phyloP scores from a whole-genome alignment of 2,329 filamentous ascomycete genomes.

The Penicillium freii region DNA sequence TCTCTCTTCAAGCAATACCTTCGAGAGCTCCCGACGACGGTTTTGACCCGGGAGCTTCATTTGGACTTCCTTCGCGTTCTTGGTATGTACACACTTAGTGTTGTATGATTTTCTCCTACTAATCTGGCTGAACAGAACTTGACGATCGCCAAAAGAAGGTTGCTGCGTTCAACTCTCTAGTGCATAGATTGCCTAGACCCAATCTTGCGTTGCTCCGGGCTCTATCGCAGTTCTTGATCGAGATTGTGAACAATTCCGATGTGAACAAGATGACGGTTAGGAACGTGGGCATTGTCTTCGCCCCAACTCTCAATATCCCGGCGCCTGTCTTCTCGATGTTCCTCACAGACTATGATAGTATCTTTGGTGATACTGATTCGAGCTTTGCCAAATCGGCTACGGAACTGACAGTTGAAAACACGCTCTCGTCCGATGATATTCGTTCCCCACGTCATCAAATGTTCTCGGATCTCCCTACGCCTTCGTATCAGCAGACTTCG shows the following conservation, averaged over 20 bases:
- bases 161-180: constrained; percentile 69
- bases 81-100: constrained; percentile 41
- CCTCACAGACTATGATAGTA: constrained; percentile 80
- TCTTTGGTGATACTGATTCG: constrained; percentile 66
- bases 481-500: constrained; percentile 58
- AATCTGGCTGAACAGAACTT: constrained; percentile 56
- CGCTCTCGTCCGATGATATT: constrained; percentile 56
- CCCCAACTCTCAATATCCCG: constrained; percentile 93
- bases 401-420: constrained; percentile 44
- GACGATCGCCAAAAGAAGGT: constrained; percentile 74
- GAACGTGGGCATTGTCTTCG: constrained; percentile 97
- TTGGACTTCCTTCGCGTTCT: constrained; percentile 82
- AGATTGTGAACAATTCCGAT: constrained; percentile 85
- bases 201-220: constrained; percentile 82
- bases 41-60: constrained; percentile 86
- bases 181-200: constrained; percentile 72
- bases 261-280: constrained; percentile 98
- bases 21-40: constrained; percentile 84
- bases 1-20: constrained; percentile 92
- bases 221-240: constrained; percentile 82
- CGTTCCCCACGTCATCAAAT: constrained; percentile 64
- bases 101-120: constrained; percentile 7
- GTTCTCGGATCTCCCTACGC: constrained; percentile 65
- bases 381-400: constrained; percentile 40
- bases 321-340: constrained; percentile 92